Evolutionary conservation across 2,329 filamentous ascomycete genomes (phyloP).

Genomic region (Helotiales sp.): DNA sequence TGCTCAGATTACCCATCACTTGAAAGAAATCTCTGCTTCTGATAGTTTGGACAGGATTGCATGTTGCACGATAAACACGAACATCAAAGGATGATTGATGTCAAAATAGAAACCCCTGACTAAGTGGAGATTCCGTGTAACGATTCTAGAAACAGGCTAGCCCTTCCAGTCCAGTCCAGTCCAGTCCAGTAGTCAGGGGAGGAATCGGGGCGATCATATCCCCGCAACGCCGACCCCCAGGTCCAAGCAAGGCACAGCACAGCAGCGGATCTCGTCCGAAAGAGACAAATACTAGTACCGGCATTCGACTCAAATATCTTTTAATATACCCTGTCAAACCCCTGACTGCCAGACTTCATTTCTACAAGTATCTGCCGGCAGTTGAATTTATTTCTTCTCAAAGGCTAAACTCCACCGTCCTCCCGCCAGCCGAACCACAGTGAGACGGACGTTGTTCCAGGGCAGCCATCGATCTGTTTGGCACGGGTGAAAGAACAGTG

Average conservation of each 20-base stretch:
- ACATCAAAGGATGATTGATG: no score
- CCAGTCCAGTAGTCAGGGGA: no score
- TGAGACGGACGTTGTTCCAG: slow-evolving; percentile 10
- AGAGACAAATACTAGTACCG: background rate
- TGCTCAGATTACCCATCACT: no score
- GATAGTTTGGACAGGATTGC: no score
- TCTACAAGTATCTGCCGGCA: background rate
- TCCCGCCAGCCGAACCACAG: background rate
- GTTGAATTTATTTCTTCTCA: no score
- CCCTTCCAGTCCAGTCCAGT: no score
- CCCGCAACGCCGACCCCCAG: background rate
- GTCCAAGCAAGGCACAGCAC: background rate
- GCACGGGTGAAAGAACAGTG: slow-evolving; percentile 9
- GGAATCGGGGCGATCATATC: background rate
- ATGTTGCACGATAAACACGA: no score
- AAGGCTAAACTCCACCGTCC: slow-evolving; percentile 4
- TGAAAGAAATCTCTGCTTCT: no score
- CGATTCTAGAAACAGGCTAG: background rate
- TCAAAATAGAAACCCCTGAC: background rate
- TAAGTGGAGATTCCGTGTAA: background rate
- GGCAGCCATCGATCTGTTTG: background rate
- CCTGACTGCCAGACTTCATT: background rate
- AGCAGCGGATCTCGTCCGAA: background rate
- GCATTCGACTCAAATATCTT: background rate
- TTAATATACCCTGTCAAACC: background rate